These are phyloP conservation scores for Aspergillus uvarum DNA, from an alignment of 2,329 filamentous ascomycete genomes.

Conservation along the genomic window DNA sequence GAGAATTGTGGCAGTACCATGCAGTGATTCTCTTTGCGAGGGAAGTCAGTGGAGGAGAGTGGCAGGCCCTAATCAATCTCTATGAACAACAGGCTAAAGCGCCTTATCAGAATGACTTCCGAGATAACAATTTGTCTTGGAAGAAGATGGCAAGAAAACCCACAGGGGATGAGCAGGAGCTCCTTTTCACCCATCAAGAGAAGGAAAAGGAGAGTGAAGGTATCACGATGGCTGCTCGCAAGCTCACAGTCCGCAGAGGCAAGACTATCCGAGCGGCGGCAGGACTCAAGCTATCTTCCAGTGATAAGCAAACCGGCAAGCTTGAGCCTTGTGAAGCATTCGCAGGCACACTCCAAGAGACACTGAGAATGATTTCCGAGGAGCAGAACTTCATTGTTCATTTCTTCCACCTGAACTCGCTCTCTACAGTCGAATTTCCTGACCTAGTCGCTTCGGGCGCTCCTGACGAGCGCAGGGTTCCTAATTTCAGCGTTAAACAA, in stretches of 20 bases:
- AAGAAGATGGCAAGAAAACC: conserved; percentile 75
- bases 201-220: conserved; percentile 75
- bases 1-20: conserved; percentile 81
- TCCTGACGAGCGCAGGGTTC: conserved; percentile 68
- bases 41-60: conserved; percentile 78
- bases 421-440: conserved; percentile 77
- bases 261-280: conserved; percentile 62
- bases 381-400: conserved; percentile 98
- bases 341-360: conserved; percentile 73
- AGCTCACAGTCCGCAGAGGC: conserved; percentile 89
- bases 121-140: conserved; percentile 74
- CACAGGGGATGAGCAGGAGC: conserved; percentile 72
- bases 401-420: conserved; percentile 90
- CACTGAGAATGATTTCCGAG: conserved; percentile 78
- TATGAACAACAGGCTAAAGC: conserved; percentile 77
- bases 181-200: conserved; percentile 87
- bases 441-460: conserved; percentile 68
- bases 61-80: conserved; percentile 73
- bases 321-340: conserved; percentile 80
- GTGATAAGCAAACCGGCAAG: conserved; percentile 61
- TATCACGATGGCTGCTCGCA: conserved; percentile 73
- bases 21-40: conserved; percentile 84
- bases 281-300: conserved; percentile 45
- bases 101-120: conserved; percentile 80
- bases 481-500: conserved; percentile 70